These are phyloP conservation scores for Krasilnikovozyma curviuscula DNA, from an alignment of 768 basidiomycete species.

Conservation along the genomic window DNA sequence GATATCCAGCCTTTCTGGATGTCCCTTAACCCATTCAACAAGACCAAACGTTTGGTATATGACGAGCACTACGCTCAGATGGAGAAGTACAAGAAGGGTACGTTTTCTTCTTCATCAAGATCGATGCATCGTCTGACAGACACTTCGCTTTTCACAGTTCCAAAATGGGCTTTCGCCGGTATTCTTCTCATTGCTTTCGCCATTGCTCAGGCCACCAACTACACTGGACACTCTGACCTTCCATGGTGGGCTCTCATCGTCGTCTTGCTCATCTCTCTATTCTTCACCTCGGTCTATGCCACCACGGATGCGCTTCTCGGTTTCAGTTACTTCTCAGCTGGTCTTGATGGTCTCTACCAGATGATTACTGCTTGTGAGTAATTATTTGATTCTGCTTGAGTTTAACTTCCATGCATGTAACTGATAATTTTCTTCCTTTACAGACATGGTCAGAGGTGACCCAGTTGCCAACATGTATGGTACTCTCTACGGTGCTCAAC, in stretches of 20 bases:
- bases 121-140: neutral
- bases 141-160: too few species aligned
- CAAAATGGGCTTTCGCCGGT: too few species aligned
- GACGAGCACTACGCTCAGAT: constrained; percentile 14
- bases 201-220: constrained; percentile 6
- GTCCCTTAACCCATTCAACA: constrained; percentile 10
- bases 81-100: constrained; percentile 11
- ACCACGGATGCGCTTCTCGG: constrained; percentile 9
- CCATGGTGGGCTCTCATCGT: constrained; percentile 20
- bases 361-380: constrained; percentile 15
- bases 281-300: constrained; percentile 2
- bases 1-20: constrained; percentile 13
- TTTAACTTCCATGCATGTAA: too few species aligned
- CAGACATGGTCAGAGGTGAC: constrained; percentile 13
- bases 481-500: constrained; percentile 16
- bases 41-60: constrained; percentile 6
- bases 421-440: too few species aligned
- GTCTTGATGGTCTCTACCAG: constrained; percentile 15
- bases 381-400: too few species aligned
- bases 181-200: neutral
- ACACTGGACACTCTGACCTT: constrained; percentile 12
- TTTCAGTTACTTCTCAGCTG: constrained; percentile 9
- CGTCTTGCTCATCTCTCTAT: constrained; percentile 13
- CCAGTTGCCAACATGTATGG: constrained; percentile 15
- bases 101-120: neutral